phyloP scores from a whole-genome alignment of 345 rosid species.

The Eucalyptus pauciflora region DNA sequence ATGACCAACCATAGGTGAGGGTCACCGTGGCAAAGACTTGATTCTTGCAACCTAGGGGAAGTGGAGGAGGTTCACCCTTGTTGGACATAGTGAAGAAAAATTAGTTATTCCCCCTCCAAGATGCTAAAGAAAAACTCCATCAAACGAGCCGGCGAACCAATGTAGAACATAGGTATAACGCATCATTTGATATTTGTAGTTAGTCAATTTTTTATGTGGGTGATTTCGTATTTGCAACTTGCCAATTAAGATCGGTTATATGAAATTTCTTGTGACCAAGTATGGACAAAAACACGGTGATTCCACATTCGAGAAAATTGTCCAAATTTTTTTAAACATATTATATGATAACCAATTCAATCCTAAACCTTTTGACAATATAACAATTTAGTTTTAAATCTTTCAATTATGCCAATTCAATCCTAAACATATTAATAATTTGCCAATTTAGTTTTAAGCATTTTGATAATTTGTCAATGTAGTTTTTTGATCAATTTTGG shows the following conservation, averaged over 20 bases:
- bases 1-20: background rate
- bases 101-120: too few relatives aligned
- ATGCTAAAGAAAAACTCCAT: background rate
- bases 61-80: background rate
- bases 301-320: background rate
- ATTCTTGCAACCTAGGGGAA: background rate
- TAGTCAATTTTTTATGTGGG: background rate
- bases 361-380: background rate
- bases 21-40: background rate
- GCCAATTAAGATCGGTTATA: background rate
- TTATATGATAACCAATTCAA: too few relatives aligned
- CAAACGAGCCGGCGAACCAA: background rate
- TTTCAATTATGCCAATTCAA: background rate
- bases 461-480: background rate
- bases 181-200: background rate
- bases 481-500: background rate
- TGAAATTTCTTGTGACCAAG: background rate
- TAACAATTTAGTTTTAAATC: background rate
- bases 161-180: background rate
- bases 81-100: background rate
- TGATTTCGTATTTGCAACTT: background rate
- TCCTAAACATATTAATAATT: background rate
- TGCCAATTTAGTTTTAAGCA: background rate
- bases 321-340: background rate
- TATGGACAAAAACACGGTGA: background rate